phyloP scores from a whole-genome alignment of 306 rosid species.

The Malus sylvestris region DNA sequence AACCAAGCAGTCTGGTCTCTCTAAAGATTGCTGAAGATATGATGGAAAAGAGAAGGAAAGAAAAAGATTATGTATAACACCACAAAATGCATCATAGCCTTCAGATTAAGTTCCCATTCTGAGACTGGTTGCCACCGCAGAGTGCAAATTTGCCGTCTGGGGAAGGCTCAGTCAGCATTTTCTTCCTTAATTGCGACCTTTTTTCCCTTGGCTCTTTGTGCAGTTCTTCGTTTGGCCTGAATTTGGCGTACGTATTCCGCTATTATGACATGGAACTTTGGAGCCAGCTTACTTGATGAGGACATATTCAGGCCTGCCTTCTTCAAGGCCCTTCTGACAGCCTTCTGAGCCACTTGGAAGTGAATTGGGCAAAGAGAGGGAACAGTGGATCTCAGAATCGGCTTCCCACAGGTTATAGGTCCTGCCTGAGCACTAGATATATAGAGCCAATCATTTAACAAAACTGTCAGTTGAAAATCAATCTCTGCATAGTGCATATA shows the following conservation, averaged over 20 bases:
- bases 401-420: constrained; percentile 54
- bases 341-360: constrained; percentile 46
- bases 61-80: neutral
- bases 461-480: too few species aligned
- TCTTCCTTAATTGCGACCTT: constrained; percentile 24
- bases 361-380: constrained; percentile 57
- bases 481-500: neutral
- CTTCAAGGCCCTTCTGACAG: constrained; percentile 44
- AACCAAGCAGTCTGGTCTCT: too few species aligned
- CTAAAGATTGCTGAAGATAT: neutral
- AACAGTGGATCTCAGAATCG: constrained; percentile 47
- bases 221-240: constrained; percentile 35
- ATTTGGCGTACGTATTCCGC: constrained; percentile 42
- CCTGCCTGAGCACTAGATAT: constrained; percentile 49
- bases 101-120: neutral
- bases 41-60: neutral
- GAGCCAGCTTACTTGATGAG: constrained; percentile 34
- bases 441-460: neutral
- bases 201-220: constrained; percentile 13
- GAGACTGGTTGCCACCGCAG: neutral
- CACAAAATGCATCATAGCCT: neutral
- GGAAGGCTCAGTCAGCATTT: constrained; percentile 7
- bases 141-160: neutral
- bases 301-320: constrained; percentile 44
- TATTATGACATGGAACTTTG: constrained; percentile 46